Base-by-base conservation (phyloP, 331 rosid genomes). In the Stylosanthes scabra region DNA sequence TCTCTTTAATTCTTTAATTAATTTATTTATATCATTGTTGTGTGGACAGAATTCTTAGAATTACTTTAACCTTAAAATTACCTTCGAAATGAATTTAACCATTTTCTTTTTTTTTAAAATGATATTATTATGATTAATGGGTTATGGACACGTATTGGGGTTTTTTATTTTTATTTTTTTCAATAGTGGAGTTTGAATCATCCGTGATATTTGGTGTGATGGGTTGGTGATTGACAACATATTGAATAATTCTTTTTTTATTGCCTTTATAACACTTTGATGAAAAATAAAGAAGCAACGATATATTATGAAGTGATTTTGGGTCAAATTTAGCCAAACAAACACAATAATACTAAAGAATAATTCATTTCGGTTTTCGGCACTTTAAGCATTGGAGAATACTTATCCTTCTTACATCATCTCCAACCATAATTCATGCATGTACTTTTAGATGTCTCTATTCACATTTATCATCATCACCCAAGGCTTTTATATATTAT, bases 301-400 rank as follows among this genome's bases (percentile, higher is more conserved):
- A 59, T 41, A 86, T 75, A 79, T 77, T 68, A 28, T 20, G 65
- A 42, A 15, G 74, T 39, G 87, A 79, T 81, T 80, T 85, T 62
- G 63, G 78, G 42, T 74, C 82, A 84, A 77, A 71, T 74, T 72
- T 7, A 70, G 72, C 72, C 69, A 54, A 63, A 79, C 83, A 83
- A 76, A 68, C 77, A 37, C 69, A 70, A 78, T 62, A 66, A 76
- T 66, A 49, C 57, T 15, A 16, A 54, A 45, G 57, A 58, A 13
- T 31, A 67, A 61, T 40, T 60, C 11, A 46, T 52, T 28, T 63
- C 25, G 68, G 46, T 59, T 40, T 14, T 61, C 41, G n/a, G 29
- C 54, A 59, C 61, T 34, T 55, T 27, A 66, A 78, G 70, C 51
- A 75, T 28, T 15, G 72, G 57, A 31, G 37, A 74, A 68, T 45